Base-by-base conservation (phyloP, 441 rosid species). In the Macaranga tanarius region DNA sequence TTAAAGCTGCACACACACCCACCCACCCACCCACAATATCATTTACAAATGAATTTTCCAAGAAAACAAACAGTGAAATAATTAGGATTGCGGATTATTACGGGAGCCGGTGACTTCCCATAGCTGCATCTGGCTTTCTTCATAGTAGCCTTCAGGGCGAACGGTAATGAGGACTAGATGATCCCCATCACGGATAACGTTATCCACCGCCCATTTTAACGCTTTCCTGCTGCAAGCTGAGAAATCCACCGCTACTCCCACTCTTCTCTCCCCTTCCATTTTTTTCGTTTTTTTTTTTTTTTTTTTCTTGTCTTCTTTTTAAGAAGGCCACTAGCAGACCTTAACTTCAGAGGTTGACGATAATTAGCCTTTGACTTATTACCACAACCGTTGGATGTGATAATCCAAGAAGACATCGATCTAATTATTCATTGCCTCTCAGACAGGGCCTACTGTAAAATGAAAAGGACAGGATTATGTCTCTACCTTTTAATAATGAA, bases 161-260 rank as follows among this genome's bases (percentile, higher is more conserved):
- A 90, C 71, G 68, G 82, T 77, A 57, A 95, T 45, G 54, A 95
- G 94, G 77, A 93, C 83, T 26, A 93, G 90, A 77, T 90, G 80
- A 82, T 95, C 98, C 15, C 95, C 97, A 7, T 82, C 76, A 23
- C 92, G 91, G 62, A 81, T 79, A 3, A 88, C 44, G 89, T 95
- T 95, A 34, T 95, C 97, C 61, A 87, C 83, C 4, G 98, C 89
- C 98, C 99, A 95, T 78, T 63, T 80, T 71, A 95, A 75, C 15
- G 99, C 98, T 71, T 87, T 87, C 81, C 50, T 79, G 84, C 99
- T 92, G 80, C 95, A 88, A 9, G 75, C 69, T 20, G 98, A 95
- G 90, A 95, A 95, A 83, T 95, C 99, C 75, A 95, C 86, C 16
- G 98, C 99, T 28, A 95, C 93, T 19, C 98, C 99, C 10, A 95